Evolutionary conservation across 805 yeast species (phyloP).

Genomic region (Monosporozyma servazzii): DNA sequence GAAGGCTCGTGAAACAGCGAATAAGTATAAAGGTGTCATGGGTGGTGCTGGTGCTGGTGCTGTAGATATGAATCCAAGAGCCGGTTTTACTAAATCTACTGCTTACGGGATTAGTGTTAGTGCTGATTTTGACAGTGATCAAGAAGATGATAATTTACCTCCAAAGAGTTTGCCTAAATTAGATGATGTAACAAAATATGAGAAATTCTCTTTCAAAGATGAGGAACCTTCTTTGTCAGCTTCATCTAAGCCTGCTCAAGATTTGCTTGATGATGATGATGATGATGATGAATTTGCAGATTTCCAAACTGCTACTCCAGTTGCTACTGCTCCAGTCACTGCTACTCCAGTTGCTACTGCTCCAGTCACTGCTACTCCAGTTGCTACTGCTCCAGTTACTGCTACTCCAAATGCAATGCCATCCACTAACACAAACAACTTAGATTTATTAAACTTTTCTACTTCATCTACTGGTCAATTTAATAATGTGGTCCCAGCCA

Average conservation of each 20-base stretch:
- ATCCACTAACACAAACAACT: neutral
- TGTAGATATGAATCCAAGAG: constrained; percentile 20
- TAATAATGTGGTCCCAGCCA: constrained; percentile 23
- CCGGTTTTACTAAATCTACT: constrained; percentile 20
- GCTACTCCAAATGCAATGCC: constrained; percentile 9
- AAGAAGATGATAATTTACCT: constrained; percentile 32
- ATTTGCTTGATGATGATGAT: constrained; percentile 30
- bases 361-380: neutral
- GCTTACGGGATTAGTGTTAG: constrained; percentile 28
- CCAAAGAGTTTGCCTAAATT: constrained; percentile 20
- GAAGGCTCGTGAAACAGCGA: constrained; percentile 78
- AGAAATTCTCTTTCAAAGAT: constrained; percentile 52
- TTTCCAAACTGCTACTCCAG: constrained; percentile 61
- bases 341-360: constrained; percentile 1
- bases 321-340: too few species aligned
- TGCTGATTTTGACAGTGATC: constrained; percentile 38
- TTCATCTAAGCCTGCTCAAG: neutral
- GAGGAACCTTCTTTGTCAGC: constrained; percentile 17
- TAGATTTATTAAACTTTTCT: neutral
- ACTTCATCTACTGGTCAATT: neutral
- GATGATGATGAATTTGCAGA: constrained; percentile 75
- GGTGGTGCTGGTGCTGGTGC: constrained; percentile 39
- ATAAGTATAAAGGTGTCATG: constrained; percentile 75
- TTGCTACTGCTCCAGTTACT: too few species aligned
- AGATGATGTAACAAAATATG: constrained; percentile 11